Evolutionary conservation across 2,329 filamentous ascomycete species (phyloP), one percentile per base, ranked within the genome.

Genomic region (Penicillium sp.): DNA sequence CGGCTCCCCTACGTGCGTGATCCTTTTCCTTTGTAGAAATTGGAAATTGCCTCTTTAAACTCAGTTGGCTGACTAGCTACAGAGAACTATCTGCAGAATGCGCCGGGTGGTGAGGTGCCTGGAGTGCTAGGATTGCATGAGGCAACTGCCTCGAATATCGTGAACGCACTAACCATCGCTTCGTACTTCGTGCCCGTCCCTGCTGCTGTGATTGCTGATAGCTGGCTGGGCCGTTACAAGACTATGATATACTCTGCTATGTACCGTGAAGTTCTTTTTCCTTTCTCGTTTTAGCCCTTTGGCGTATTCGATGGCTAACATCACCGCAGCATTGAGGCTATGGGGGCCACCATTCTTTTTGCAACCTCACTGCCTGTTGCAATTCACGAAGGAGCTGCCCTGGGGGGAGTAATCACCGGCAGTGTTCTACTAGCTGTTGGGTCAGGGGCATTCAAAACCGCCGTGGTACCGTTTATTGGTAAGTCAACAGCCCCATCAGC

Each of bases 81-180:
- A 45, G 47, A 50, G 18, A 50, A 50, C 19, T 47, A 50, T 29
- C 29, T 50, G 11, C 47, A 50, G 38, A 45, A 53, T 29, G 3
- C 21, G 1, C 11, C 36, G 4, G 36, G 35, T 10, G 35, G 34
- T n/a, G 31, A 29, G 4, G 68, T 68, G 0, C 68, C 76, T 3
- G 75, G 74, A 54, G 78, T 76, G 28, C 62, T 82, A 8, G 75
- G 74, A 2, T 61, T 78, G 50, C 77, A 77, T 5, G 71, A 80
- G 51, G 71, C 74, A 37, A 71, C 72, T 15, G 77, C 77, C 4
- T 78, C 77, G 3, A 73, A 70, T 16, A 66, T 81, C 7, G 74
- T 73, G 43, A 70, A 76, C 31, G 77, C 75, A 46, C 80, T 81
- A 54, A 74, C 75, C 50, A 75, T 77, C 53, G 74, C 74, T 49